A percentile compares a stretch with the other conserved stretches of the same genome.
Evolutionary conservation across 305 asterid species (phyloP).

Genomic region (Ajuga reptans): DNA sequence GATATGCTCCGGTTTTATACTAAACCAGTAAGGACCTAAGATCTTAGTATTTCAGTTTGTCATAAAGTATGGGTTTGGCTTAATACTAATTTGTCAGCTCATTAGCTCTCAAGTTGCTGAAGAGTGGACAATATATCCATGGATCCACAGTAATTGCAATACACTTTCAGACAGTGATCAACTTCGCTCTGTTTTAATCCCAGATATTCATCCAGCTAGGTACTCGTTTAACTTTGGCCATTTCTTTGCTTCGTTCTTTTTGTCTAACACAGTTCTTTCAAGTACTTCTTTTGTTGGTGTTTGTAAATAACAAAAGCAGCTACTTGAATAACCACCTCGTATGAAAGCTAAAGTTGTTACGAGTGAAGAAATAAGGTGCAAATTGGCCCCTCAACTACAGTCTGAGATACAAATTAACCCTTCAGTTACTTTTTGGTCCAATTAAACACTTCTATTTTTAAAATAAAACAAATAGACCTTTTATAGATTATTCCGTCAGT

Average conservation of each 20-base stretch:
- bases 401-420: no score
- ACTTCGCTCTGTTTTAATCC: conserved; percentile 78
- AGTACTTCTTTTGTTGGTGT: not conserved
- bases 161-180: conserved; percentile 78
- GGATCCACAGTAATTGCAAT: conserved; percentile 96
- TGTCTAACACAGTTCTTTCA: conserved; percentile 7
- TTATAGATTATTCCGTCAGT: no score
- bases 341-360: no score
- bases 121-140: conserved; percentile 95
- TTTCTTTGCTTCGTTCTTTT: conserved; percentile 3
- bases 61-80: conserved; percentile 16
- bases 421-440: no score
- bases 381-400: no score
- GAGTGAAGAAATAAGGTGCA: no score
- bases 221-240: conserved; percentile 23
- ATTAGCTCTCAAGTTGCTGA: conserved; percentile 52
- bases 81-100: conserved; percentile 21
- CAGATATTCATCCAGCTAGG: conserved; percentile 97
- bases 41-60: conserved; percentile 18
- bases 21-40: conserved; percentile 58
- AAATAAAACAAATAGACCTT: no score
- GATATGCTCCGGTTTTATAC: conserved; percentile 96
- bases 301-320: not conserved
- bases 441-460: no score
- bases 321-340: not conserved